These are phyloP conservation scores for Corynascus novoguineensis DNA, from an alignment of 495 filamentous ascomycete genomes.

Conservation along the genomic window DNA sequence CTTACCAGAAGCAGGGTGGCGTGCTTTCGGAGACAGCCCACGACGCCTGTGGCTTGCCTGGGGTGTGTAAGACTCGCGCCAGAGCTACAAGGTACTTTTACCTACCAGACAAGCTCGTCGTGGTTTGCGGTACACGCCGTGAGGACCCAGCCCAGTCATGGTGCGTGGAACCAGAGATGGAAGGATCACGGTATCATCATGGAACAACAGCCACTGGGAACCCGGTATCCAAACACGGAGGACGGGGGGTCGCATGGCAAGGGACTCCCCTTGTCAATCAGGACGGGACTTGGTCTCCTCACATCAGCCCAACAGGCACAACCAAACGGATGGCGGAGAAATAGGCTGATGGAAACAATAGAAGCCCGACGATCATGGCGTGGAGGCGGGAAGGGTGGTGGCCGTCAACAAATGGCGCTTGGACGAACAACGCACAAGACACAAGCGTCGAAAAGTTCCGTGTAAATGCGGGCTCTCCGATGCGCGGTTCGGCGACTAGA, in stretches of 20 bases:
- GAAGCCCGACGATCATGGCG: slow-evolving; percentile 9
- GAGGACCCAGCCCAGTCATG: background rate
- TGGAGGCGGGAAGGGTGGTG: background rate
- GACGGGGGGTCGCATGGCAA: background rate
- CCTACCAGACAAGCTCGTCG: no score
- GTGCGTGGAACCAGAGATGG: background rate
- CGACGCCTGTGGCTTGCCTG: background rate
- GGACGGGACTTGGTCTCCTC: no score
- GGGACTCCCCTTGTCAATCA: no score
- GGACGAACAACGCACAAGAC: background rate
- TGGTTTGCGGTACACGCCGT: background rate
- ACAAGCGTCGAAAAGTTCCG: slow-evolving; percentile 2
- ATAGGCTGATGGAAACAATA: slow-evolving; percentile 11
- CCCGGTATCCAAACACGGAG: background rate
- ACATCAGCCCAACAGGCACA: background rate
- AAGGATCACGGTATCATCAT: background rate
- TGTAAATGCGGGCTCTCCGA: slow-evolving; percentile 10
- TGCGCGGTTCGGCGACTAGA: background rate
- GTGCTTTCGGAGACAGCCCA: slow-evolving; percentile 27
- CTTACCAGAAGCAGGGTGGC: slow-evolving; percentile 21
- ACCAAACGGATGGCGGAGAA: slow-evolving; percentile 1
- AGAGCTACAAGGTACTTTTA: background rate
- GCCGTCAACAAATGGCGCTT: background rate
- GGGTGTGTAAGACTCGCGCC: background rate
- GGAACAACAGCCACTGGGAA: background rate